Evolutionary conservation across 2,329 filamentous ascomycete genomes (phyloP).

Genomic region (Dactylonectria estremocensis): DNA sequence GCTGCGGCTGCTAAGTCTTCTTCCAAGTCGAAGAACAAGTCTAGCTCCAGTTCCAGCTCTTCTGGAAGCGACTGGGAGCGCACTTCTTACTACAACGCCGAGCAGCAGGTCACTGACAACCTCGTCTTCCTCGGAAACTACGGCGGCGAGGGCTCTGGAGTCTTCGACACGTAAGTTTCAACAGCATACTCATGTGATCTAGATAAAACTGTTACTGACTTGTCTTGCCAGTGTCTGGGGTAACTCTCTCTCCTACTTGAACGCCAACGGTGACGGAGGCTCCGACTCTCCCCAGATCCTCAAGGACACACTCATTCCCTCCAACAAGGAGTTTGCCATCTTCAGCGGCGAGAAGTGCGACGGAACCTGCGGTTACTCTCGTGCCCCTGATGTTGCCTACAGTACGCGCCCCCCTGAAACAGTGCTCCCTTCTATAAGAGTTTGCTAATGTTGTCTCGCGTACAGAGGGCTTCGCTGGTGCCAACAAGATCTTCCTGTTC

Average conservation of each 20-base stretch:
- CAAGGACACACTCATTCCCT: slow-evolving; percentile 57
- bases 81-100: slow-evolving; percentile 62
- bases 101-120: slow-evolving; percentile 57
- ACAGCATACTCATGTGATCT: not conserved
- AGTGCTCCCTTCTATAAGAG: not conserved
- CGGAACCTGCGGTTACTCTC: slow-evolving; percentile 61
- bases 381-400: slow-evolving; percentile 61
- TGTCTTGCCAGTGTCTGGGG: slow-evolving; percentile 57
- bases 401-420: slow-evolving; percentile 52
- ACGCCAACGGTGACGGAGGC: slow-evolving; percentile 58
- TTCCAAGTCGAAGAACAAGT: slow-evolving; percentile 16
- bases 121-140: slow-evolving; percentile 66
- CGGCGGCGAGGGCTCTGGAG: slow-evolving; percentile 60
- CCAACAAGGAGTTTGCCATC: slow-evolving; percentile 63
- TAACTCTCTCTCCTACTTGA: slow-evolving; percentile 63
- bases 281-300: slow-evolving; percentile 58
- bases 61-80: slow-evolving; percentile 58
- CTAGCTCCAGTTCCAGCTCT: slow-evolving; percentile 30
- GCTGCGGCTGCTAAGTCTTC: slow-evolving; percentile 27
- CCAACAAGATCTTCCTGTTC: slow-evolving; percentile 80
- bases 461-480: slow-evolving; percentile 78
- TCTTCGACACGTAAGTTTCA: slow-evolving; percentile 59
- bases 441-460: slow-evolving; percentile 18
- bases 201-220: slow-evolving; percentile 26
- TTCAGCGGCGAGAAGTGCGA: slow-evolving; percentile 62